Conservation (phyloP, 305 asterid species). For the Caryopteris hybrid region DNA sequence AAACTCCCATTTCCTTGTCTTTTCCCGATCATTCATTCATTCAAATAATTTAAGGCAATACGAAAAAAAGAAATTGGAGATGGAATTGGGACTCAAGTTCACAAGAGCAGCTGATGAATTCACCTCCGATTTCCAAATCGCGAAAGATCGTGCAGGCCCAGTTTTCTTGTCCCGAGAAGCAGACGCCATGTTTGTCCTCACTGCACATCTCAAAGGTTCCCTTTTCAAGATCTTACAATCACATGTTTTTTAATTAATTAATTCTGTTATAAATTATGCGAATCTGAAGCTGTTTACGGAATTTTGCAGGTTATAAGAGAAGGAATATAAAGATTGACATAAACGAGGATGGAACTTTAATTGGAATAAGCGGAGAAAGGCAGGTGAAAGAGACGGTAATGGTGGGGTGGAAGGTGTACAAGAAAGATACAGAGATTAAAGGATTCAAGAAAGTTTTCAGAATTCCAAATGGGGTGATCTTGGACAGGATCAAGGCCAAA, state of each 20-base stretch:
- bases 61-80: conserved; percentile 43
- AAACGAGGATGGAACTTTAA: conserved; percentile 56
- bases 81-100: conserved; percentile 46
- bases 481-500: conserved; percentile 62
- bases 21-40: neutral
- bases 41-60: too few relatives aligned
- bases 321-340: conserved; percentile 63
- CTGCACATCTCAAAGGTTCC: conserved; percentile 67
- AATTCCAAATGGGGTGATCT: conserved; percentile 64
- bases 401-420: conserved; percentile 49
- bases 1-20: neutral
- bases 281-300: neutral
- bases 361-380: conserved; percentile 52
- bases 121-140: conserved; percentile 43
- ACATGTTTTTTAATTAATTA: too few relatives aligned
- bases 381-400: conserved; percentile 53
- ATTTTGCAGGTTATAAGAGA: conserved; percentile 47
- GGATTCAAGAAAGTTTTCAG: conserved; percentile 62
- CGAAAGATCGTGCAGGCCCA: conserved; percentile 45
- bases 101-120: conserved; percentile 46
- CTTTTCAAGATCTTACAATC: too few relatives aligned
- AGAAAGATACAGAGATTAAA: conserved; percentile 42
- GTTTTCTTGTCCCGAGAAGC: conserved; percentile 66
- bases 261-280: too few relatives aligned
- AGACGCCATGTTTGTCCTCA: conserved; percentile 51